Conservation (phyloP, 495 filamentous ascomycete genomes). For the Pyronema omphalodes region DNA sequence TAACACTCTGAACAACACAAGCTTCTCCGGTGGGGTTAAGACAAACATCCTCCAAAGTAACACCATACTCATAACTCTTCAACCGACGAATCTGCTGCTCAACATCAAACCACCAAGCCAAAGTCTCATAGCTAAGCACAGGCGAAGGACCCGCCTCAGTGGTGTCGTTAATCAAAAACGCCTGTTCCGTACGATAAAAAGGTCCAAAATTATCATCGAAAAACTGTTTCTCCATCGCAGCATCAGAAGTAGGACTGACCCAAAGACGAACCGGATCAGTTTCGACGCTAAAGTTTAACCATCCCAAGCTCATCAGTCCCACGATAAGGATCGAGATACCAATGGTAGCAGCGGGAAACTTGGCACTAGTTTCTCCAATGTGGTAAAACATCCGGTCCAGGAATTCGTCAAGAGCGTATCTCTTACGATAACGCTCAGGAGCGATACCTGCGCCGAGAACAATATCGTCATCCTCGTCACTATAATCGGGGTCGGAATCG, state of each 20-base stretch:
- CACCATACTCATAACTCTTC: conserved; percentile 42
- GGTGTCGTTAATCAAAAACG: conserved; percentile 82
- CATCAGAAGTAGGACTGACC: conserved; percentile 82
- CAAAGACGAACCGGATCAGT: conserved; percentile 78
- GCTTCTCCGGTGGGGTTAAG: conserved; percentile 79
- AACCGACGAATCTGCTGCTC: conserved; percentile 54
- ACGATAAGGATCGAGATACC: conserved; percentile 48
- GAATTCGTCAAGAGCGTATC: conserved; percentile 59
- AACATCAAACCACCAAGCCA: conserved; percentile 87
- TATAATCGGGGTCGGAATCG: conserved; percentile 42
- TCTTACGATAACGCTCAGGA: conserved; percentile 31
- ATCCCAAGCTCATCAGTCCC: conserved; percentile 59
- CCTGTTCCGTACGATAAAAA: conserved; percentile 86
- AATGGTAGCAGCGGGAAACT: conserved; percentile 73
- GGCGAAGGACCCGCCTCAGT: conserved; percentile 42
- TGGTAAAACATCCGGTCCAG: conserved; percentile 61
- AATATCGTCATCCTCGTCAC: conserved; percentile 80
- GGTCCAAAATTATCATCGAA: conserved; percentile 92
- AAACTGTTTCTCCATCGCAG: conserved; percentile 81
- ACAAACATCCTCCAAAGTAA: conserved; percentile 66
- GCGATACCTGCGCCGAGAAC: conserved; percentile 51
- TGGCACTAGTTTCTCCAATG: conserved; percentile 66
- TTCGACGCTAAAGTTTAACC: conserved; percentile 71
- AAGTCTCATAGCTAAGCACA: conserved; percentile 68
- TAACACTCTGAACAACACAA: conserved; percentile 82